Conservation (phyloP, 805 yeast genomes). For the Dipodascus geniculatus region DNA sequence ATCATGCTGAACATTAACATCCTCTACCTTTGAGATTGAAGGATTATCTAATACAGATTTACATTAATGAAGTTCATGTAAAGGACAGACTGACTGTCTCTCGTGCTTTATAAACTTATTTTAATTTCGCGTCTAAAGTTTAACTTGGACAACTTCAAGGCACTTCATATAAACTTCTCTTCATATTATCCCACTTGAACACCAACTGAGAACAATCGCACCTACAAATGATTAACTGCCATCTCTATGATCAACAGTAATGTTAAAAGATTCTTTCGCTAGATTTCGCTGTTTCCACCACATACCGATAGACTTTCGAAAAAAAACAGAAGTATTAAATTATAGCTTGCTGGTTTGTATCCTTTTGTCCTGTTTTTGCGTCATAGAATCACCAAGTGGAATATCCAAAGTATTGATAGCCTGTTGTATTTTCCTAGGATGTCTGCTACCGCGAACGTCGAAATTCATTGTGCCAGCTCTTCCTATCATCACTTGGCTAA, state of each 20-base stretch:
- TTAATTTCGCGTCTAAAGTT: neutral
- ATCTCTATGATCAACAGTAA: neutral
- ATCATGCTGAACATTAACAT: neutral
- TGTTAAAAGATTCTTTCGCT: neutral
- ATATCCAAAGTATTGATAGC: conserved; percentile 27
- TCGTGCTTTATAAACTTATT: neutral
- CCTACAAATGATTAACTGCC: neutral
- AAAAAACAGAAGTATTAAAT: neutral
- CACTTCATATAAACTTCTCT: too few species aligned
- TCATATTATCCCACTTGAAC: too few species aligned
- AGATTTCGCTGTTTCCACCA: neutral
- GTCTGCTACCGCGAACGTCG: conserved; percentile 62
- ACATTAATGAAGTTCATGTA: neutral
- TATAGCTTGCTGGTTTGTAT: conserved; percentile 39
- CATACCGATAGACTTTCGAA: neutral
- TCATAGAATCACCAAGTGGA: conserved; percentile 24
- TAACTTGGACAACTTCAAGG: neutral
- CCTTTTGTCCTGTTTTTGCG: conserved; percentile 36
- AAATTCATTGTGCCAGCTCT: conserved; percentile 77
- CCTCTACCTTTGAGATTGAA: neutral
- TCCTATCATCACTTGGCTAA: conserved; percentile 80
- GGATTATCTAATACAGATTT: neutral
- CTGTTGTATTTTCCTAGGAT: conserved; percentile 30
- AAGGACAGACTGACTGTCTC: neutral
- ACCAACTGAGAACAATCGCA: neutral